phyloP scores from a whole-genome alignment of 306 rosid species.

The Cicer cuneatum region DNA sequence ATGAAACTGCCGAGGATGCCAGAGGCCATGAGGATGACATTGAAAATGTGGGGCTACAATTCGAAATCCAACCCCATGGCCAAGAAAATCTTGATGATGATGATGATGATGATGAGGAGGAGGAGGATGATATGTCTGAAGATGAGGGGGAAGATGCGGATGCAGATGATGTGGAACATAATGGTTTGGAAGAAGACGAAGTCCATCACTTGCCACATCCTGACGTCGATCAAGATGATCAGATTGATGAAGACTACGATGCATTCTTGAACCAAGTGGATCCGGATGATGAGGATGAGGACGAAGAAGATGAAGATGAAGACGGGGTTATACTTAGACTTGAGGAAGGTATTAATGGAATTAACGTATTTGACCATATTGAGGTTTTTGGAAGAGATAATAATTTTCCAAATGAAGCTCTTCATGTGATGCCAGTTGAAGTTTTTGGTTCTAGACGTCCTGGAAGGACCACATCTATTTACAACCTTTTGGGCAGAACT shows the following conservation, averaged over 20 bases:
- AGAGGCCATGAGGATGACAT: constrained; percentile 71
- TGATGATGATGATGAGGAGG: constrained; percentile 59
- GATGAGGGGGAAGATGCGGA: constrained; percentile 93
- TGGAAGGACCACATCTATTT: constrained; percentile 93
- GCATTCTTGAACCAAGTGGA: constrained; percentile 78
- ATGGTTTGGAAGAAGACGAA: constrained; percentile 87
- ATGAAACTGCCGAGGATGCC: constrained; percentile 74
- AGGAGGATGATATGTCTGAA: constrained; percentile 94
- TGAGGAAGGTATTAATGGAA: constrained; percentile 98
- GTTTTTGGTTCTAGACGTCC: constrained; percentile 96
- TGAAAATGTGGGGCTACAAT: constrained; percentile 68
- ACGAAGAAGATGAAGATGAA: constrained; percentile 86
- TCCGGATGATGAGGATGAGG: constrained; percentile 78
- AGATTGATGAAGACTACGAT: constrained; percentile 72
- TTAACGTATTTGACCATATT: constrained; percentile 92
- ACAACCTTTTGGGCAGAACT: constrained; percentile 89
- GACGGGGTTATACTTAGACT: constrained; percentile 91
- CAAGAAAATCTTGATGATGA: constrained; percentile 84
- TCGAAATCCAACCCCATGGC: constrained; percentile 80
- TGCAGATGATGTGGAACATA: constrained; percentile 91
- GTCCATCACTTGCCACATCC: constrained; percentile 91
- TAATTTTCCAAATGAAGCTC: constrained; percentile 82
- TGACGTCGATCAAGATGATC: constrained; percentile 94
- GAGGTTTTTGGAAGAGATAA: constrained; percentile 92
- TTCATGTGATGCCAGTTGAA: constrained; percentile 96